Percentiles rank a stretch among this genome's conserved stretches.
phyloP scores from a whole-genome alignment of 2,329 filamentous ascomycete species.

The Atkinsonella hypoxylon region DNA sequence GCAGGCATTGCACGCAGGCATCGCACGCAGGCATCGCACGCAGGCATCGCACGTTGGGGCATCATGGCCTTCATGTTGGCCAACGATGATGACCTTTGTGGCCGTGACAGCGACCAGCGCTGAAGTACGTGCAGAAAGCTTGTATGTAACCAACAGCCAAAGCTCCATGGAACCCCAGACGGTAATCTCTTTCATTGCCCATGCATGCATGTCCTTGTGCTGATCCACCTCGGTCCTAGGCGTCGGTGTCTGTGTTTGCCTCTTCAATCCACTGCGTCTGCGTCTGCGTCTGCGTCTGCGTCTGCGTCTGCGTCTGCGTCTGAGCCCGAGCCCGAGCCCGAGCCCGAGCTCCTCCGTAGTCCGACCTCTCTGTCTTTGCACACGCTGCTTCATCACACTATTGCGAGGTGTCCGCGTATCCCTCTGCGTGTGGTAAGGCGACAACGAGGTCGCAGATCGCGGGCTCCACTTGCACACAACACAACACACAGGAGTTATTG shows the following conservation, averaged over 20 bases:
- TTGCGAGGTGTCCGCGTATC: too few species aligned
- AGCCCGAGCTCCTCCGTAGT: too few species aligned
- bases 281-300: not conserved
- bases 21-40: not conserved
- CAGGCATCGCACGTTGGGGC: too few species aligned
- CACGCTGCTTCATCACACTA: not conserved
- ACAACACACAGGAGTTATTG: too few species aligned
- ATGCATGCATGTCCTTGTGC: not conserved
- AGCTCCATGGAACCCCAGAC: not conserved
- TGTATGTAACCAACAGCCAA: not conserved
- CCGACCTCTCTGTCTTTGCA: not conserved
- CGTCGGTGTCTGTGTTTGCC: not conserved
- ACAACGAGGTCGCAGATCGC: too few species aligned
- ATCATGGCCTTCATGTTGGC: not conserved
- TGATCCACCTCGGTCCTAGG: not conserved
- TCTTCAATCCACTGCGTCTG: too few species aligned
- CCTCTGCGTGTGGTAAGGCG: too few species aligned
- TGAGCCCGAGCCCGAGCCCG: too few species aligned
- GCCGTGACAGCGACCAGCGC: not conserved
- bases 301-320: not conserved
- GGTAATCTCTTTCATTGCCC: not conserved
- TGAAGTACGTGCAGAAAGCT: not conserved
- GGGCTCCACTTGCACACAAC: too few species aligned
- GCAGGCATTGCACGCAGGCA: not conserved
- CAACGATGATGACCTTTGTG: not conserved